Conservation (phyloP, 768 basidiomycete genomes). For the Rhodotorula diobovata region DNA sequence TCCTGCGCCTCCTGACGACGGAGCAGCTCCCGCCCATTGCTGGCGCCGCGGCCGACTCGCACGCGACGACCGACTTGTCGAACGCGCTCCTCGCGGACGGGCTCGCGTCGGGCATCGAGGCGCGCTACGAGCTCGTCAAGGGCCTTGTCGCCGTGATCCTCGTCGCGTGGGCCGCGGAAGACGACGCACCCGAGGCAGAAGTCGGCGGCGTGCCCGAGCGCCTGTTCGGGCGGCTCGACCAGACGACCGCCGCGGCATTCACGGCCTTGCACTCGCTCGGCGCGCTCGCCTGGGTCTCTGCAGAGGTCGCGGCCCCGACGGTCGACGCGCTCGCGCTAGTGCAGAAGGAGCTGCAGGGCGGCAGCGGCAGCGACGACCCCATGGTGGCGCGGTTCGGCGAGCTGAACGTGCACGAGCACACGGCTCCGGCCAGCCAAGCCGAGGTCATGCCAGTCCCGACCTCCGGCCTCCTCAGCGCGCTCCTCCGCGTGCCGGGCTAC, state of each 20-base stretch:
- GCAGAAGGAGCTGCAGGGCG: neutral
- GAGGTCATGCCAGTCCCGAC: conserved; percentile 13
- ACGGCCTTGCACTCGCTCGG: conserved; percentile 21
- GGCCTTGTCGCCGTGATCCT: conserved; percentile 23
- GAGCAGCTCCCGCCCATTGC: neutral
- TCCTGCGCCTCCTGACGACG: conserved; percentile 19
- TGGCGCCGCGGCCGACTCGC: neutral
- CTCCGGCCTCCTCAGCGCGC: conserved; percentile 23
- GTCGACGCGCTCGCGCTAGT: neutral
- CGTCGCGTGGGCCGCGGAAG: conserved; percentile 31
- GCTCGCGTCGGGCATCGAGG: conserved; percentile 5
- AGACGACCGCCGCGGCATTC: conserved; percentile 18
- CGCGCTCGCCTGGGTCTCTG: conserved; percentile 13
- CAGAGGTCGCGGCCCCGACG: neutral
- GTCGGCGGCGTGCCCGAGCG: neutral
- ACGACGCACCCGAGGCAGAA: neutral
- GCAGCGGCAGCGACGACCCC: neutral
- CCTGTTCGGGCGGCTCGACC: conserved; percentile 20
- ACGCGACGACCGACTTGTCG: conserved; percentile 9
- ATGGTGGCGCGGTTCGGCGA: conserved; percentile 10
- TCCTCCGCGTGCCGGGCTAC: conserved; percentile 14
- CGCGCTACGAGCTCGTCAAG: conserved; percentile 25
- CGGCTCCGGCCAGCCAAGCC: neutral
- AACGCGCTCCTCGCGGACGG: conserved; percentile 6
- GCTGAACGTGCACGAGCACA: neutral